phyloP scores from a whole-genome alignment of 2,329 filamentous ascomycete species.

The Arachnomyces sp. region DNA sequence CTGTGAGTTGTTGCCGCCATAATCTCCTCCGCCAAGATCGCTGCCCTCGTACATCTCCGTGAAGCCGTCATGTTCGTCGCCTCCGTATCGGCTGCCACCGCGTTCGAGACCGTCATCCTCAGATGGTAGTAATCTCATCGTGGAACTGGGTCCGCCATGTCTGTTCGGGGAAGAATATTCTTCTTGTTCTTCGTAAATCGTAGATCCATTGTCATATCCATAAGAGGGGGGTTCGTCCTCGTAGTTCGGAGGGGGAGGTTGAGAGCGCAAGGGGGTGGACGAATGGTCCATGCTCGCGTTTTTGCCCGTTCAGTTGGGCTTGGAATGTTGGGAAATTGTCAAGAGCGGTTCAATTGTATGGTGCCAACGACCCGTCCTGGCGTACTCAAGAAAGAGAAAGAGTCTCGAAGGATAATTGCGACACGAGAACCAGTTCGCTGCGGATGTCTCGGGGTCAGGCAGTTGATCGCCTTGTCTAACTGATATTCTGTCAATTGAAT shows the following conservation, averaged over 20 bases:
- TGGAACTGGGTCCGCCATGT: constrained; percentile 19
- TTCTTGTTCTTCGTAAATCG: constrained; percentile 24
- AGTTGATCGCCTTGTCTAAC: too few relatives aligned
- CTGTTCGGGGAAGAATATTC: constrained; percentile 15
- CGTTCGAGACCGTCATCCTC: constrained; percentile 27
- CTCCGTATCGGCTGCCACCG: constrained; percentile 18
- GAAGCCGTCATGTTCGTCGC: too few relatives aligned
- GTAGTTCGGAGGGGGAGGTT: constrained; percentile 27
- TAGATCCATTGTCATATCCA: constrained; percentile 23
- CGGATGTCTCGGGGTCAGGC: too few relatives aligned
- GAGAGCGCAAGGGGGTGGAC: constrained; percentile 15
- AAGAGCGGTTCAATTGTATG: constrained; percentile 10
- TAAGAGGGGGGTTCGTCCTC: constrained; percentile 39
- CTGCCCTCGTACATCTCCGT: neutral
- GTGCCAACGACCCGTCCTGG: neutral
- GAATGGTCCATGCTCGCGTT: constrained; percentile 3
- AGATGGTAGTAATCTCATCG: constrained; percentile 40
- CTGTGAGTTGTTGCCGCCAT: constrained; percentile 6
- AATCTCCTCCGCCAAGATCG: constrained; percentile 2
- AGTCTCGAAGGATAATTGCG: too few relatives aligned
- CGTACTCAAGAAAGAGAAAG: neutral
- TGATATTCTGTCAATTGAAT: neutral
- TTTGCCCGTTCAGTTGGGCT: neutral
- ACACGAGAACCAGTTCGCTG: too few relatives aligned
- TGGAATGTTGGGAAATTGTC: neutral